These are phyloP conservation scores for Gastrolobium villosum DNA, from an alignment of 306 rosid species.

Conservation along the genomic window DNA sequence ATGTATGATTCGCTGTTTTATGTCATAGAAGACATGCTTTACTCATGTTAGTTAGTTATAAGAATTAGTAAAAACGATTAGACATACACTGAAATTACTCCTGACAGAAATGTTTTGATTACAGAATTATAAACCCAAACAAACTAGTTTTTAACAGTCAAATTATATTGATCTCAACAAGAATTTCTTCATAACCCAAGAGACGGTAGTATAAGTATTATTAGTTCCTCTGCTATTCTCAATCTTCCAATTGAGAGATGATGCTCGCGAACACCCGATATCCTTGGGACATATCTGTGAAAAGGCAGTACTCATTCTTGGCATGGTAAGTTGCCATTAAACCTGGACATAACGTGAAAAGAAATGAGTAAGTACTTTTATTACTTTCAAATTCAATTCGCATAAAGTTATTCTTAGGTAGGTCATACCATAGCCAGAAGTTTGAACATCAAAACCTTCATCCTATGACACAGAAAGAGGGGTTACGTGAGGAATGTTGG, in stretches of 20 bases:
- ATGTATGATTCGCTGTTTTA: too few species aligned
- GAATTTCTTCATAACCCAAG: background rate
- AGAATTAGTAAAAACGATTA: too few species aligned
- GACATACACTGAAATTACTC: too few species aligned
- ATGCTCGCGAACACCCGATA: conserved; percentile 74
- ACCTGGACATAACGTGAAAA: conserved; percentile 63
- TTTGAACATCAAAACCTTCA: conserved; percentile 95
- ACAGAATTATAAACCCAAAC: too few species aligned
- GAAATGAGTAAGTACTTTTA: conserved; percentile 33
- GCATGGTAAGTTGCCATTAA: conserved; percentile 92
- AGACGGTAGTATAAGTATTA: background rate
- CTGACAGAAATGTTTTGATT: too few species aligned
- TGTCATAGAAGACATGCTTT: too few species aligned
- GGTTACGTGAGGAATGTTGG: conserved; percentile 26
- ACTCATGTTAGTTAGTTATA: too few species aligned
- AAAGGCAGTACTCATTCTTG: conserved; percentile 90
- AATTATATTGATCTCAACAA: background rate
- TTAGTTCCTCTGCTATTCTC: conserved; percentile 33
- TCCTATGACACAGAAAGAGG: conserved; percentile 60
- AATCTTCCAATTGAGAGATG: conserved; percentile 79
- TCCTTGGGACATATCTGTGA: conserved; percentile 87
- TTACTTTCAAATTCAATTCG: conserved; percentile 15
- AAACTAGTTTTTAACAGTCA: background rate
- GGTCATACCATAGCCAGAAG: conserved; percentile 83
- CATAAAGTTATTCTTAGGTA: conserved; percentile 11